Base-by-base conservation (phyloP, 1,284 basidiomycete species). In the Moniliophthora roreri region DNA sequence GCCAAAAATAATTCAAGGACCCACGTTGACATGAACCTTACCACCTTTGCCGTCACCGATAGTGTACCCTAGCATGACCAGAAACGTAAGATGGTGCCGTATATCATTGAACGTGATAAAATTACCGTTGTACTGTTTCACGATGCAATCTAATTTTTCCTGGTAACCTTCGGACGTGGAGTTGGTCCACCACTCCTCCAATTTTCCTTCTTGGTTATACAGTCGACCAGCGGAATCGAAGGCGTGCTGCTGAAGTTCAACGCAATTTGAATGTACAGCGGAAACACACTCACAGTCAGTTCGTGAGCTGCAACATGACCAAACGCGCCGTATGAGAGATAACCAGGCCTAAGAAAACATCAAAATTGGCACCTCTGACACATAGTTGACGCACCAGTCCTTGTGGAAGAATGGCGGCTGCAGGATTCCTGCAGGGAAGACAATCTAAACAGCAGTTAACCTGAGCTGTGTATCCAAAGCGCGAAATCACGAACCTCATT, bases 391-490 rank as follows among this genome's bases (percentile, higher is more conserved):
- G 20, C 68, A 91, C 93, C 93, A 97, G 54, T 85, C 76, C 52
- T 83, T 76, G 11, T 83, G 83, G 78, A 97, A 98, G 82, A 96
- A 98, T 0, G 95, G 95, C 2, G 91, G 87, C 63, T 90, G 93
- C 39, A 98, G 73, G 64, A 98, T 95, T 37, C 96, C 96, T 13
- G 96, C 96, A 3, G 96, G 95, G 78, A 99, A 98, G 15, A 95
- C 93, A 54, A 98, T 96, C 87, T 96, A 51, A 59, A 60, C 35
- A 59, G 63, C 18, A 39, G 34, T 45, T 41, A 49, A 48, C 23
- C 26, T 18, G 37, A 23, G 23, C 1, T 34, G 9, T 20, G 36
- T n/a, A 24, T 2, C 26, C 28, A 16, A 8, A 20, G 15, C 28
- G 35, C 21, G 38, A 20, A 53, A 36, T 18, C 20, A 52, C 63